Evolutionary conservation across 192 early-diverging fungal species (phyloP).

Genomic region (Allomyces arbusculus): DNA sequence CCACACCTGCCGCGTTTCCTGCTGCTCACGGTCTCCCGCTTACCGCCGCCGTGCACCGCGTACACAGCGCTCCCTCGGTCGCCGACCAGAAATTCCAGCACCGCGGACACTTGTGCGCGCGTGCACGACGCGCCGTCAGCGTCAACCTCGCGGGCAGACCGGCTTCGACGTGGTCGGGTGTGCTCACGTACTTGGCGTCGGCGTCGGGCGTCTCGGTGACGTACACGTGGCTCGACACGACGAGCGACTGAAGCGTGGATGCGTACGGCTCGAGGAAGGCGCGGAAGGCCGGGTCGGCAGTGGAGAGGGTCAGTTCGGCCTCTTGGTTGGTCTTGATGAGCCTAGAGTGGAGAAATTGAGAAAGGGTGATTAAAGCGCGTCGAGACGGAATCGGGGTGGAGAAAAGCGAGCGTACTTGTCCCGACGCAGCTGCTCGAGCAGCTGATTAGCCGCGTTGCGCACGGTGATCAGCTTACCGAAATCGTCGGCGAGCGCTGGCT

Average conservation of each 20-base stretch:
- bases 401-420: background rate
- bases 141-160: slow-evolving; percentile 9
- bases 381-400: background rate
- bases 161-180: slow-evolving; percentile 1
- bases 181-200: background rate
- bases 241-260: background rate
- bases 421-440: background rate
- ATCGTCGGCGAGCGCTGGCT: background rate
- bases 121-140: slow-evolving; percentile 25
- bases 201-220: background rate
- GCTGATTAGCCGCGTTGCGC: background rate
- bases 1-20: no score
- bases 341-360: background rate
- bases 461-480: background rate
- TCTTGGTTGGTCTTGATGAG: background rate
- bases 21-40: no score
- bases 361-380: no score
- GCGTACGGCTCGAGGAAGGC: background rate
- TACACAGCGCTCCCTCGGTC: slow-evolving; percentile 26
- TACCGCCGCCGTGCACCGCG: slow-evolving; percentile 28
- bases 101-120: slow-evolving; percentile 50
- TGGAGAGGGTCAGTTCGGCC: background rate
- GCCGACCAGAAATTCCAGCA: slow-evolving; percentile 48
- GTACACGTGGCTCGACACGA: background rate
- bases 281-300: background rate